phyloP scores from a whole-genome alignment of 495 filamentous ascomycete genomes.

The Penicillium cinerascens region DNA sequence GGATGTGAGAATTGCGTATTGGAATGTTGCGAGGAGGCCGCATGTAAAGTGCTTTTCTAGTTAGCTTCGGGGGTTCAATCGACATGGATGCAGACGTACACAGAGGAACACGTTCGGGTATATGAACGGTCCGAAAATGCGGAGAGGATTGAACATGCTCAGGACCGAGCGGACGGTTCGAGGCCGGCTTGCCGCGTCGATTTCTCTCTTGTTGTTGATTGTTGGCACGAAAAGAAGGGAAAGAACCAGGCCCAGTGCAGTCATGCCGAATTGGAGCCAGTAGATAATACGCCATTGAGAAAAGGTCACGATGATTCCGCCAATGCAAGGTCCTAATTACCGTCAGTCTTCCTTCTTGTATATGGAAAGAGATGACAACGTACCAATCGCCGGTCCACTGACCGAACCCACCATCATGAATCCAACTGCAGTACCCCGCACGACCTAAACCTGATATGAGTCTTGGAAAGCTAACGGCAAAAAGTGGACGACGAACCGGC shows the following conservation, averaged over 20 bases:
- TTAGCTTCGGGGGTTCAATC: background rate
- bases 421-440: constrained; percentile 53
- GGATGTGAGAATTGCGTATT: constrained; percentile 68
- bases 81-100: constrained; percentile 20
- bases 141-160: constrained; percentile 38
- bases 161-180: constrained; percentile 13
- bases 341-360: background rate
- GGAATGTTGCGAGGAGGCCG: constrained; percentile 62
- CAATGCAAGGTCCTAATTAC: constrained; percentile 41
- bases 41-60: constrained; percentile 53
- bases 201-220: constrained; percentile 18
- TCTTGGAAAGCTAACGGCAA: background rate
- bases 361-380: background rate
- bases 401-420: constrained; percentile 55
- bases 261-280: constrained; percentile 55
- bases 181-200: background rate
- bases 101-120: constrained; percentile 43
- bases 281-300: constrained; percentile 54
- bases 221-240: constrained; percentile 41
- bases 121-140: constrained; percentile 31
- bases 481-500: constrained; percentile 32
- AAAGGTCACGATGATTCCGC: constrained; percentile 55
- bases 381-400: constrained; percentile 55
- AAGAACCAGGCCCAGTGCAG: constrained; percentile 36
- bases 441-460: constrained; percentile 32